Conservation (phyloP, 2,329 filamentous ascomycete genomes). For the Penicillium sp. region DNA sequence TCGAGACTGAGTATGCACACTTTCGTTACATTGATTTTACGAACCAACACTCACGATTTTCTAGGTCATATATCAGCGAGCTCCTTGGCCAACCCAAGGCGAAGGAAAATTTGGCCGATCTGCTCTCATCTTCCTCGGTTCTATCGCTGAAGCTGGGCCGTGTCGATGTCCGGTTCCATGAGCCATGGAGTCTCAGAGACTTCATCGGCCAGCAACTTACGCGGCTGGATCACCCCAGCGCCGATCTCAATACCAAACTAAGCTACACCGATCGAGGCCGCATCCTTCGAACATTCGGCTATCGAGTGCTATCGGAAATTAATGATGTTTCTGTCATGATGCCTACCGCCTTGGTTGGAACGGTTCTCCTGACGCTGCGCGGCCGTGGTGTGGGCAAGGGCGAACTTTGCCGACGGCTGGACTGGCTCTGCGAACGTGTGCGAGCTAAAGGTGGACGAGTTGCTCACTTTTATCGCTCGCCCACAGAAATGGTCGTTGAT, state of each 20-base stretch:
- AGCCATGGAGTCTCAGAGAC: constrained; percentile 85
- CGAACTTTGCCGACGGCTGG: constrained; percentile 81
- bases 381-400: constrained; percentile 87
- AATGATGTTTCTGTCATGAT: constrained; percentile 96
- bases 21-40: background rate
- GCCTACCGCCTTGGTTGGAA: constrained; percentile 95
- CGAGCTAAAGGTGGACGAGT: constrained; percentile 85
- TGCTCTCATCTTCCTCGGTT: constrained; percentile 85
- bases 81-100: constrained; percentile 91
- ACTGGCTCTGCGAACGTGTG: constrained; percentile 85
- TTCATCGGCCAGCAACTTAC: constrained; percentile 79
- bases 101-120: constrained; percentile 89
- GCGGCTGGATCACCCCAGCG: constrained; percentile 48
- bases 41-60: constrained; percentile 12
- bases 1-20: constrained; percentile 73
- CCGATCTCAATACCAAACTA: constrained; percentile 40
- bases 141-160: constrained; percentile 84
- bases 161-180: constrained; percentile 93
- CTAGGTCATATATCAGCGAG: constrained; percentile 83
- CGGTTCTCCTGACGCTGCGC: constrained; percentile 82
- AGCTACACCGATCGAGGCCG: constrained; percentile 64
- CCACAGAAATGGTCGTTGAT: constrained; percentile 80
- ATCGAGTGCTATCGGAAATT: constrained; percentile 90
- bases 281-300: constrained; percentile 82
- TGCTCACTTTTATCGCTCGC: constrained; percentile 83